Conservation (phyloP, 2,329 filamentous ascomycete genomes). For the Boeremia exigua region DNA sequence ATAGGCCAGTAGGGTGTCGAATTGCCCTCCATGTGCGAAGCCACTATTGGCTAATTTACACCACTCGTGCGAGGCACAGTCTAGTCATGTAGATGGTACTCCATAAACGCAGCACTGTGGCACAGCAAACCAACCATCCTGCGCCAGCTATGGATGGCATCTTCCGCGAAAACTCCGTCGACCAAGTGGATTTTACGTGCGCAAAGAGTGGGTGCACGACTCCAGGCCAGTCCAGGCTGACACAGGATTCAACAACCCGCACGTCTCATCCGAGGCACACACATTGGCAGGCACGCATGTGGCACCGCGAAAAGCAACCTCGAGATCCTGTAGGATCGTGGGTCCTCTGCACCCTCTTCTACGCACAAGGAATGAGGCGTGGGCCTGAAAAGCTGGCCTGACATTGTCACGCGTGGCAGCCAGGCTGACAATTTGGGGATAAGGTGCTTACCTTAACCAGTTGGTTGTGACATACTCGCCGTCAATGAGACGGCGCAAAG, state of each 20-base stretch:
- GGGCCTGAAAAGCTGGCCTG: conserved; percentile 13
- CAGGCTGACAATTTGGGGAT: conserved; percentile 4
- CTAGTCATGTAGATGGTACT: conserved; percentile 7
- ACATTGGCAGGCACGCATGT: conserved; percentile 6
- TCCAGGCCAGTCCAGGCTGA: conserved; percentile 9
- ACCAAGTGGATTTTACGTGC: conserved; percentile 6
- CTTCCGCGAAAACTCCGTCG: conserved; percentile 4
- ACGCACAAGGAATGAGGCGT: conserved; percentile 2
- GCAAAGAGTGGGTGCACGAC: conserved; percentile 9
- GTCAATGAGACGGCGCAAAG: not conserved
- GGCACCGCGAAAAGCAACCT: conserved; percentile 10
- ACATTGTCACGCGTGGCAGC: not conserved
- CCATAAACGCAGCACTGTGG: conserved; percentile 21
- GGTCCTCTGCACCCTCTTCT: not conserved
- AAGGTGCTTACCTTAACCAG: conserved; percentile 3
- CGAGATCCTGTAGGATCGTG: conserved; percentile 14
- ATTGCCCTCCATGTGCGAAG: conserved; percentile 8
- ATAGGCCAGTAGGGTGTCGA: conserved; percentile 2
- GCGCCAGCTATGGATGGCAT: conserved; percentile 5
- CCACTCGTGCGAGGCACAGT: conserved; percentile 12
- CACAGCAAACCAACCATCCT: conserved; percentile 26
- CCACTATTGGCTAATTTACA: conserved; percentile 29
- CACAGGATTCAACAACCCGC: conserved; percentile 7
- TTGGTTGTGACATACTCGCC: conserved; percentile 8
- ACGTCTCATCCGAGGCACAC: conserved; percentile 8